These are phyloP conservation scores for Datura wrightii DNA, from an alignment of 257 asterid genomes.

Conservation along the genomic window DNA sequence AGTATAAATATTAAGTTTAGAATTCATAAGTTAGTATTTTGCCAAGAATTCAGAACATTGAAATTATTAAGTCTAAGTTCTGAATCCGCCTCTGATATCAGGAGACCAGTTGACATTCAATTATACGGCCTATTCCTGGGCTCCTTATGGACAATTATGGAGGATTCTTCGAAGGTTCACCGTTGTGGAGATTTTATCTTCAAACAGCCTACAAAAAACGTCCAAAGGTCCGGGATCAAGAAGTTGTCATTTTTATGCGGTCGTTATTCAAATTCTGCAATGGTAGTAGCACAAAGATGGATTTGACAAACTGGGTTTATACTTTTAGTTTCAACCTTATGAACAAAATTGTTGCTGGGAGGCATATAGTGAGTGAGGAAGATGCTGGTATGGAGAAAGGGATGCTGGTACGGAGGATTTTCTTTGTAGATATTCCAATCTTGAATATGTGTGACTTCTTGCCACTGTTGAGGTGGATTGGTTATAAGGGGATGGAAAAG, in stretches of 20 bases:
- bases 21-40: background rate
- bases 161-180: constrained; percentile 47
- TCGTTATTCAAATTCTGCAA: constrained; percentile 16
- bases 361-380: constrained; percentile 41
- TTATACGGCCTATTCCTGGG: constrained; percentile 35
- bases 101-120: constrained; percentile 50
- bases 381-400: constrained; percentile 43
- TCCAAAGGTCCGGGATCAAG: constrained; percentile 48
- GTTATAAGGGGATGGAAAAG: constrained; percentile 33
- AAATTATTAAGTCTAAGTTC: background rate
- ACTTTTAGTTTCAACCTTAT: constrained; percentile 45
- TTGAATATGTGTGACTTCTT: constrained; percentile 42
- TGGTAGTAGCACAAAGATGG: constrained; percentile 34
- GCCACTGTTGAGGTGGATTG: constrained; percentile 41
- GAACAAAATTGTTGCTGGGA: constrained; percentile 49
- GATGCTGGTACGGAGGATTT: constrained; percentile 35
- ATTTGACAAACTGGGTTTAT: constrained; percentile 44
- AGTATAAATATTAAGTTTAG: background rate
- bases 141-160: constrained; percentile 59
- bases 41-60: no score
- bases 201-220: constrained; percentile 46
- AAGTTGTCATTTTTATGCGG: constrained; percentile 35
- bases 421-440: constrained; percentile 26
- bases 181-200: constrained; percentile 50
- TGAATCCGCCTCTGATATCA: background rate